Base-by-base conservation (phyloP, 768 basidiomycete species). In the Phylloporus arenicola region DNA sequence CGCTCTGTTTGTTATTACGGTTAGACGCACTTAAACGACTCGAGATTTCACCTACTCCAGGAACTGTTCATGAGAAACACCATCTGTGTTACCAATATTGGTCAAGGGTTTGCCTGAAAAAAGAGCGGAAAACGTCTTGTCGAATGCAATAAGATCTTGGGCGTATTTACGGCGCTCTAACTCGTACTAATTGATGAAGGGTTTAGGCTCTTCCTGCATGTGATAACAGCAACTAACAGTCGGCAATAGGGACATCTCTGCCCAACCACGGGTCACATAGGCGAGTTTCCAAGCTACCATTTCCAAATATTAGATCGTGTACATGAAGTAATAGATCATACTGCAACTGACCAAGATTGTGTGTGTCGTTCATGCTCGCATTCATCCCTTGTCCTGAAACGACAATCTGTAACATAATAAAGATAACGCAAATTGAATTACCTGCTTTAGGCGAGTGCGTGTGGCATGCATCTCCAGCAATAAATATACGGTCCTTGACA, bases 391-490 rank as follows among this genome's bases (percentile, higher is more conserved):
- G 79, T 6, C 77, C 75, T 76, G 33, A 54, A 19, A 54, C 47
- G 55, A 62, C 55, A 7, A 57, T 70, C 11, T n/a, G 12, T 37
- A 24, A 11, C 17, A 6, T 4, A 17, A 19, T 14, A 29, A n/a
- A 19, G 14, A 39, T n/a, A 1, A 7, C n/a, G 29, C 16, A 14
- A 17, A 41, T 45, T 16, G 27, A 58, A 58, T 50, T 40, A 68
- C 72, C 71, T 46, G 74, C 75, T 62, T 74, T 72, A 1, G 70
- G 71, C 1, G 71, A 75, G 43, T 73, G 73, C 16, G 72, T 75
- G 50, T 74, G 75, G 33, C 75, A 80, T 3, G 78, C 78, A 53
- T 79, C 79, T 12, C 81, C 80, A 0, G 75, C 80, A 42, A 82
- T 80, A 55, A 81, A 79, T 2, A 80, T 68, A 5, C 81, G 75